Percentiles rank a stretch among this genome's conserved stretches.
phyloP scores from a whole-genome alignment of 768 basidiomycete genomes.

The Vararia minispora region DNA sequence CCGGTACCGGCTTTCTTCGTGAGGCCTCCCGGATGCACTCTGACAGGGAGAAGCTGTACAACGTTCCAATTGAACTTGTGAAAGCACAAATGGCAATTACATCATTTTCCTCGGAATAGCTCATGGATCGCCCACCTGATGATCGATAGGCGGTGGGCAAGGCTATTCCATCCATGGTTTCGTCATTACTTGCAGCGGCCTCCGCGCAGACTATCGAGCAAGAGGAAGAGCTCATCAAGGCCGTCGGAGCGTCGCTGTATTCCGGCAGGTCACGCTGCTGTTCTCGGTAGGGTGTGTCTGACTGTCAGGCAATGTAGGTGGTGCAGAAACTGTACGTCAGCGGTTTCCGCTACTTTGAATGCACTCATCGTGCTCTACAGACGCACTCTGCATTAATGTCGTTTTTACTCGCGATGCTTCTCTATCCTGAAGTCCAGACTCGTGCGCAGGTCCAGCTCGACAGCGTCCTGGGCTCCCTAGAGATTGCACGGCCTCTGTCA shows the following conservation, averaged over 20 bases:
- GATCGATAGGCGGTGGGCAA: not conserved
- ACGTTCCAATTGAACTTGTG: too few species aligned
- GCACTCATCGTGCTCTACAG: too few species aligned
- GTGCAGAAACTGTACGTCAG: not conserved
- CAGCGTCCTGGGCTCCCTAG: not conserved
- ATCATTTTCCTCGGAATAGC: not conserved
- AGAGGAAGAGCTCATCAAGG: slow-evolving; percentile 1
- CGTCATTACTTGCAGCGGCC: not conserved
- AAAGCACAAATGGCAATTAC: too few species aligned
- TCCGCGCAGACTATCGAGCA: not conserved
- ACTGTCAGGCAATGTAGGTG: too few species aligned
- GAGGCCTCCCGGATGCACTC: slow-evolving; percentile 17
- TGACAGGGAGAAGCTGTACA: slow-evolving; percentile 21
- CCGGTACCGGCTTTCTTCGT: slow-evolving; percentile 21
- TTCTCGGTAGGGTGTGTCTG: too few species aligned
- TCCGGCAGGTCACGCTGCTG: too few species aligned
- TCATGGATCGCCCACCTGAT: not conserved
- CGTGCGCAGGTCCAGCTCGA: not conserved
- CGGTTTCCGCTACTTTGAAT: too few species aligned
- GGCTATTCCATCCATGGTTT: not conserved
- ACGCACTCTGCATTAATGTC: not conserved
- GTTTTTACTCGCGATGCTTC: not conserved
- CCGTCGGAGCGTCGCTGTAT: slow-evolving; percentile 2
- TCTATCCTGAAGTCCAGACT: not conserved
- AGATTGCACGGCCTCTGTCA: not conserved